A percentile compares a stretch with the other conserved stretches of the same genome.
These are phyloP conservation scores for Lavandula angustifolia DNA, from an alignment of 257 asterid genomes.

Conservation along the genomic window DNA sequence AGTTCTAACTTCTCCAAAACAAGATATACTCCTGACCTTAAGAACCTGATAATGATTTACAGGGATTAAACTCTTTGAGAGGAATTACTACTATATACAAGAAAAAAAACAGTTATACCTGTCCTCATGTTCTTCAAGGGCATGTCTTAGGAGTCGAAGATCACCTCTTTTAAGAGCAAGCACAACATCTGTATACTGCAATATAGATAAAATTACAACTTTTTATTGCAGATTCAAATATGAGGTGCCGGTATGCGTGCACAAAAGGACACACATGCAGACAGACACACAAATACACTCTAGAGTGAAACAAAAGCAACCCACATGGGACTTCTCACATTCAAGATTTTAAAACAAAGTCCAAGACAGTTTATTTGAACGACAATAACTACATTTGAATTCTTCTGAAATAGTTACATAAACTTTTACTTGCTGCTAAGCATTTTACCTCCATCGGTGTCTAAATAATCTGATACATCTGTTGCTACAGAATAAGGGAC, in stretches of 20 bases:
- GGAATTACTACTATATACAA: constrained; percentile 15
- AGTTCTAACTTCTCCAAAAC: constrained; percentile 96
- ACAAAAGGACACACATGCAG: background rate
- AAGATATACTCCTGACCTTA: constrained; percentile 92
- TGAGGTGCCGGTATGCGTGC: constrained; percentile 10
- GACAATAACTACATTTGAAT: constrained; percentile 1
- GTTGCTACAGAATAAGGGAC: background rate
- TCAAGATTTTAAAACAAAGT: background rate
- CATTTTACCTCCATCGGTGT: background rate
- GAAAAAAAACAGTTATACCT: constrained; percentile 47
- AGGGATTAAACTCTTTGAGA: constrained; percentile 7
- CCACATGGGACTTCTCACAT: constrained; percentile 6
- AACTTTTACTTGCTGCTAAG: background rate
- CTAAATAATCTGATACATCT: constrained; percentile 6
- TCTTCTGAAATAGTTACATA: constrained; percentile 19
- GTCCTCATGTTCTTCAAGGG: constrained; percentile 88
- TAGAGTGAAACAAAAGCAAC: background rate
- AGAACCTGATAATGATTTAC: constrained; percentile 54
- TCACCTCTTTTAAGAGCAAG: constrained; percentile 91
- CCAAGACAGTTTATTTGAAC: background rate
- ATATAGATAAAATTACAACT: constrained; percentile 8
- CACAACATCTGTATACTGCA: constrained; percentile 77
- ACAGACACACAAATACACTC: background rate
- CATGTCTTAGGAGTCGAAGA: constrained; percentile 84
- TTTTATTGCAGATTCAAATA: constrained; percentile 22